These are phyloP conservation scores for Russula griseocarnosa DNA, from an alignment of 768 basidiomycete species.

Conservation along the genomic window DNA sequence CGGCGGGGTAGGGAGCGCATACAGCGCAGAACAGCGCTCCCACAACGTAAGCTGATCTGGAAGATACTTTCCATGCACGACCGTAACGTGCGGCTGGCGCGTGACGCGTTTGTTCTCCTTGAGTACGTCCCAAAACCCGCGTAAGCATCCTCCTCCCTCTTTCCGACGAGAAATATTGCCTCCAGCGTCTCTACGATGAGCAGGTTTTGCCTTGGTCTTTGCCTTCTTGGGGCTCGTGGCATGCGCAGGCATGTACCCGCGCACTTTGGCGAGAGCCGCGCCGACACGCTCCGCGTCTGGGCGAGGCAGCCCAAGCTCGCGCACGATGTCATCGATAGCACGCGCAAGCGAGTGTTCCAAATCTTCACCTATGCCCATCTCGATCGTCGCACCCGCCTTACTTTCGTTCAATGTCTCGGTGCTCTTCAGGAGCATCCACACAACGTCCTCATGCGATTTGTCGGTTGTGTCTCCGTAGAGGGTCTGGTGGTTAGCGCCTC, in stretches of 20 bases:
- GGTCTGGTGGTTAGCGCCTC: conserved; percentile 85
- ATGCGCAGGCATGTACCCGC: conserved; percentile 41
- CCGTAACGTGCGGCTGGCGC: conserved; percentile 74
- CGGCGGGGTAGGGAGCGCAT: conserved; percentile 41
- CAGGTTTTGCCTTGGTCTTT: conserved; percentile 28
- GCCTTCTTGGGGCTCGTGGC: conserved; percentile 34
- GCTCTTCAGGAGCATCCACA: conserved; percentile 75
- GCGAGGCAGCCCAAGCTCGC: conserved; percentile 48
- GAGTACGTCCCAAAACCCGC: conserved; percentile 49
- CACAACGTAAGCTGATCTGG: conserved; percentile 41
- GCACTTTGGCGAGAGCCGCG: conserved; percentile 45
- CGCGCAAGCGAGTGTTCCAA: conserved; percentile 53
- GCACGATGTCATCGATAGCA: conserved; percentile 55
- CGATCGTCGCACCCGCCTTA: conserved; percentile 66
- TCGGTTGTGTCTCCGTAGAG: conserved; percentile 54
- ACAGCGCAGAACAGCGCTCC: conserved; percentile 48
- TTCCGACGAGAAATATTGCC: conserved; percentile 38
- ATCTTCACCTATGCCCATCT: conserved; percentile 57
- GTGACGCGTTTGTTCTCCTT: conserved; percentile 46
- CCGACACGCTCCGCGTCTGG: conserved; percentile 56
- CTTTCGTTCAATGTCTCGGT: conserved; percentile 54
- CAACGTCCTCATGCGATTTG: conserved; percentile 67
- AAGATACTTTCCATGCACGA: conserved; percentile 66
- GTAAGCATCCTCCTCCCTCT: conserved; percentile 31
- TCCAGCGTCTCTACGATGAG: conserved; percentile 49